A percentile compares a stretch with the other conserved stretches of the same genome.
Evolutionary conservation across 2,329 filamentous ascomycete genomes (phyloP).

Genomic region (Cryphonectria japonica): DNA sequence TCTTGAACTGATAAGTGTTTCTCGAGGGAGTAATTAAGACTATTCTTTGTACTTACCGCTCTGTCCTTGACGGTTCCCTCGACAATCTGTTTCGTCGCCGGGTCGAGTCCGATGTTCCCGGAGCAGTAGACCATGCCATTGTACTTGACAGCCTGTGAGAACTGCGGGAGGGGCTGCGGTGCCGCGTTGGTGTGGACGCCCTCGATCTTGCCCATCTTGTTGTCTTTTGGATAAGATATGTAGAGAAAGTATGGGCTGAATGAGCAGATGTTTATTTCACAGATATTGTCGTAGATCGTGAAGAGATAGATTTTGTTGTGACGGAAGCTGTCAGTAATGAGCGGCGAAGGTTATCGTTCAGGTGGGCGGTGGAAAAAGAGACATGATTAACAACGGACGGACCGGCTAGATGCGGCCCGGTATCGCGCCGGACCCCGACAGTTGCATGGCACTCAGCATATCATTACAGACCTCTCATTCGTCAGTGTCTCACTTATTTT

Average conservation of each 20-base stretch:
- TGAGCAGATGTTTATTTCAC: neutral
- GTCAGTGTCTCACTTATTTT: neutral
- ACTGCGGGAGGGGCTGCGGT: constrained; percentile 57
- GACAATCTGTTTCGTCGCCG: constrained; percentile 56
- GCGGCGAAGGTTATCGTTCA: neutral
- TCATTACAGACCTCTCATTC: neutral
- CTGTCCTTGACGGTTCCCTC: constrained; percentile 60
- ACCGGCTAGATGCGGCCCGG: neutral
- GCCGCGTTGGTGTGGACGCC: constrained; percentile 51
- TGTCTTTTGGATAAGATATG: neutral
- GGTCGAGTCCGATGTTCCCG: constrained; percentile 63
- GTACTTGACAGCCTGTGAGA: constrained; percentile 63
- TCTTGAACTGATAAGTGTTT: too few relatives aligned
- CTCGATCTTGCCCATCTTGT: constrained; percentile 30
- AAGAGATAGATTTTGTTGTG: neutral
- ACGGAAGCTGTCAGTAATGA: neutral
- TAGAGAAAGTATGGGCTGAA: neutral
- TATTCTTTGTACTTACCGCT: constrained; percentile 44
- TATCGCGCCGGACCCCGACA: neutral
- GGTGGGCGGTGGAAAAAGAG: neutral
- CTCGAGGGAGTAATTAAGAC: neutral
- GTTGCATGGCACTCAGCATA: neutral
- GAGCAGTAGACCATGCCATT: constrained; percentile 75
- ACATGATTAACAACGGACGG: neutral
- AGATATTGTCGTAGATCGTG: too few relatives aligned